Evolutionary conservation across 345 rosid species (phyloP), one percentile per base, ranked within the genome.

Genomic region (Ceriops zippeliana): DNA sequence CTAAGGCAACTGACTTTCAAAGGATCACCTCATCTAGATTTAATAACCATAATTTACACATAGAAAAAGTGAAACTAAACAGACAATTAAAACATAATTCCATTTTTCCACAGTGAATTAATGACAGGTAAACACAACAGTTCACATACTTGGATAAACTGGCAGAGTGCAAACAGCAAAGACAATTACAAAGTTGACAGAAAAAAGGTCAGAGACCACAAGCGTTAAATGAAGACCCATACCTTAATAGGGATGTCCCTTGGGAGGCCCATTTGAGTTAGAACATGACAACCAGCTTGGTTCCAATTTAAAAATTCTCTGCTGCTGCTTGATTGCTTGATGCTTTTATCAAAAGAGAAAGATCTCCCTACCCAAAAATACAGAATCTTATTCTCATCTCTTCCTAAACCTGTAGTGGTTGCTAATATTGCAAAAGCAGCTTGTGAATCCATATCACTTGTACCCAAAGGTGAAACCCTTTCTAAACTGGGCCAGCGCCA

Each of bases 331-430:
- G 85, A 74, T 73, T 74, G 75, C 69, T 74, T 70, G 79, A 66
- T 67, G 76, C 77, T 73, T 78, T 82, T 80, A 19, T 78, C 84
- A 31, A 38, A 58, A 76, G 68, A 37, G 73, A 85, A 85, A 58
- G 85, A 85, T 79, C 76, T 86, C 80, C 97, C 98, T 74, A 89
- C 70, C 98, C 98, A 93, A 74, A 93, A 71, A 79, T 86, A 84
- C 52, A 93, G 84, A 84, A 70, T 72, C 79, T 83, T 81, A 82
- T 69, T 69, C 61, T 75, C 67, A 66, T 67, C 74, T 70, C 76
- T 82, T 73, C 79, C 86, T 61, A 83, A 69, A 71, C 21, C 61
- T 63, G 81, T 76, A 64, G 68, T 46, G 63, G 87, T 77, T 61
- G 81, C 71, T 59, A 75, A 71, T 73, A 93, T 74, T 59, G 77